These are phyloP conservation scores for Fagus crenata DNA, from an alignment of 306 rosid genomes.

Conservation along the genomic window DNA sequence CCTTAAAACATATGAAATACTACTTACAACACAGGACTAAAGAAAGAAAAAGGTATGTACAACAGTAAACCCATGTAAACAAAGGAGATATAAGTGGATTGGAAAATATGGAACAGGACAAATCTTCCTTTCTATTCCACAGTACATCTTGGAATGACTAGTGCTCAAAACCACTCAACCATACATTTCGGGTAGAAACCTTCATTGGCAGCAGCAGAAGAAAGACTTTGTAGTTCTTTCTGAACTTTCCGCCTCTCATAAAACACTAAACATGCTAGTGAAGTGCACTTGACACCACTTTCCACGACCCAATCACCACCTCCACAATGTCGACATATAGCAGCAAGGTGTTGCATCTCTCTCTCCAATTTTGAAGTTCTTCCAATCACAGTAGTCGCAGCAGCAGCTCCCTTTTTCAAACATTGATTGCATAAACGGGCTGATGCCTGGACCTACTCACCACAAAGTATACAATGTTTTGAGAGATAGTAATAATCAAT, in stretches of 20 bases:
- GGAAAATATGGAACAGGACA: neutral
- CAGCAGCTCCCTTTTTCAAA: conserved; percentile 54
- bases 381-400: conserved; percentile 61
- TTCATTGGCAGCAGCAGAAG: conserved; percentile 61
- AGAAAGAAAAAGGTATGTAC: neutral
- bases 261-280: conserved; percentile 79
- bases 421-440: conserved; percentile 66
- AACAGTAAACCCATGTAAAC: too few species aligned
- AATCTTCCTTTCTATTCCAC: neutral
- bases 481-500: conserved; percentile 90
- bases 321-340: conserved; percentile 88
- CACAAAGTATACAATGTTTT: conserved; percentile 84
- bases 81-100: too few species aligned
- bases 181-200: conserved; percentile 71
- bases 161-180: conserved; percentile 72
- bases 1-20: neutral
- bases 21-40: neutral
- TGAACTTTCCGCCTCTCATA: conserved; percentile 81
- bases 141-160: neutral
- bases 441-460: conserved; percentile 76
- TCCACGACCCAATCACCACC: conserved; percentile 72
- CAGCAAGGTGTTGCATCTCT: conserved; percentile 87
- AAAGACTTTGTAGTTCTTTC: conserved; percentile 72
- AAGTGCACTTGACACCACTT: conserved; percentile 74
- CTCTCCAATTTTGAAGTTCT: conserved; percentile 78